Conservation (phyloP, 257 asterid species). For the Salvia miltiorrhiza region DNA sequence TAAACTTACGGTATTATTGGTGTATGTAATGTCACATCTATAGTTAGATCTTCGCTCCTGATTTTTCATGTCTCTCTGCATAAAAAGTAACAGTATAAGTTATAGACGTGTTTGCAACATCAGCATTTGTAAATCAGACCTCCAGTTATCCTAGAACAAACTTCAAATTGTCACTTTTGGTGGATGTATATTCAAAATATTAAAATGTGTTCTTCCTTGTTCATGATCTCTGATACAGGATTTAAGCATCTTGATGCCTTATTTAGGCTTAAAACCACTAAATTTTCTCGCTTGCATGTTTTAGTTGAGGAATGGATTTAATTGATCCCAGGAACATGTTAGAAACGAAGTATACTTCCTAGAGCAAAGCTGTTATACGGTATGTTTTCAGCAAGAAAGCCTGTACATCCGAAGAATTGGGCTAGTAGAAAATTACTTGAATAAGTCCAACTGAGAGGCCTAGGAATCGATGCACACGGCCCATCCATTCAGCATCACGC, state of each 20-base stretch:
- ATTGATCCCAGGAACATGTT: neutral
- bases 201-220: neutral
- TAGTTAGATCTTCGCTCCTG: constrained; percentile 72
- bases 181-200: neutral
- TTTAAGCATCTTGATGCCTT: neutral
- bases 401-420: constrained; percentile 2
- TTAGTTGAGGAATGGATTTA: neutral
- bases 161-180: neutral
- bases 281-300: neutral
- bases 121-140: constrained; percentile 4
- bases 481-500: constrained; percentile 99
- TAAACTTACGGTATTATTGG: constrained; percentile 79
- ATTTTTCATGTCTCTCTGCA: constrained; percentile 76
- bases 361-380: neutral
- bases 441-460: constrained; percentile 99
- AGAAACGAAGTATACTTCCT: neutral
- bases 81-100: constrained; percentile 20
- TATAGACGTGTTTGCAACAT: neutral
- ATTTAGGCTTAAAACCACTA: neutral
- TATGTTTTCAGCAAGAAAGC: neutral
- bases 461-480: constrained; percentile 92
- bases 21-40: constrained; percentile 88
- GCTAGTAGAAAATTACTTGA: constrained; percentile 53
- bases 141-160: neutral
- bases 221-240: constrained; percentile 6